These are phyloP conservation scores for Prunus yedoensis DNA, from an alignment of 331 rosid species.

Conservation along the genomic window DNA sequence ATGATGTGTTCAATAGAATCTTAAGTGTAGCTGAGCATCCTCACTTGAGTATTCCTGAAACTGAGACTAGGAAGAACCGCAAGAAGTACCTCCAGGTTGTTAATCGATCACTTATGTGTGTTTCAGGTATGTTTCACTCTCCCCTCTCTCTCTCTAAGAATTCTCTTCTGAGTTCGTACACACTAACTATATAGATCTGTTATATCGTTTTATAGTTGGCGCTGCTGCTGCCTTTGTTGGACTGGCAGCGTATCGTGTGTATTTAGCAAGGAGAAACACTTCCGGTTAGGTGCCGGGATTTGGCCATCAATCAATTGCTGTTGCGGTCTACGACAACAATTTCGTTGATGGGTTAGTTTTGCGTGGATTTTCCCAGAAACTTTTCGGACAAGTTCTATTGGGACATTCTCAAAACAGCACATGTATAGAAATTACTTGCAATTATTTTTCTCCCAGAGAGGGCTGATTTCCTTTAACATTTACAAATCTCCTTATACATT, in stretches of 20 bases:
- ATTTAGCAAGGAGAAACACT: slow-evolving; percentile 57
- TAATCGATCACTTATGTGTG: slow-evolving; percentile 62
- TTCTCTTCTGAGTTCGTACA: not conserved
- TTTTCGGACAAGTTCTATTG: slow-evolving; percentile 22
- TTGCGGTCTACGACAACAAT: slow-evolving; percentile 12
- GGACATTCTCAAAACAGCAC: slow-evolving; percentile 25
- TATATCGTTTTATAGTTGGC: slow-evolving; percentile 64
- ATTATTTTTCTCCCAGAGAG: not conserved
- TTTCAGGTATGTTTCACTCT: slow-evolving; percentile 60
- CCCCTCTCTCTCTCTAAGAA: not conserved
- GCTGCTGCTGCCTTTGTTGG: slow-evolving; percentile 75
- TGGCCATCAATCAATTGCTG: slow-evolving; percentile 20
- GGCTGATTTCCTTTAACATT: not conserved
- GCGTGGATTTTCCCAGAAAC: slow-evolving; percentile 3
- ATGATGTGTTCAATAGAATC: slow-evolving; percentile 62
- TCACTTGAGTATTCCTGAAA: slow-evolving; percentile 84
- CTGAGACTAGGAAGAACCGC: slow-evolving; percentile 78
- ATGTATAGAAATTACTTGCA: slow-evolving; percentile 8
- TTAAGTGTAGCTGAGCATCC: slow-evolving; percentile 74
- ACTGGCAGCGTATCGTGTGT: slow-evolving; percentile 70
- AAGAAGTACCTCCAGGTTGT: slow-evolving; percentile 65
- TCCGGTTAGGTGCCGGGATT: slow-evolving; percentile 41
- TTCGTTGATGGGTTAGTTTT: slow-evolving; percentile 15
- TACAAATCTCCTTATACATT: not conserved
- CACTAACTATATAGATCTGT: slow-evolving; percentile 16